Evolutionary conservation across 805 yeast species (phyloP).

Genomic region (Jamesozyma spencerorum): DNA sequence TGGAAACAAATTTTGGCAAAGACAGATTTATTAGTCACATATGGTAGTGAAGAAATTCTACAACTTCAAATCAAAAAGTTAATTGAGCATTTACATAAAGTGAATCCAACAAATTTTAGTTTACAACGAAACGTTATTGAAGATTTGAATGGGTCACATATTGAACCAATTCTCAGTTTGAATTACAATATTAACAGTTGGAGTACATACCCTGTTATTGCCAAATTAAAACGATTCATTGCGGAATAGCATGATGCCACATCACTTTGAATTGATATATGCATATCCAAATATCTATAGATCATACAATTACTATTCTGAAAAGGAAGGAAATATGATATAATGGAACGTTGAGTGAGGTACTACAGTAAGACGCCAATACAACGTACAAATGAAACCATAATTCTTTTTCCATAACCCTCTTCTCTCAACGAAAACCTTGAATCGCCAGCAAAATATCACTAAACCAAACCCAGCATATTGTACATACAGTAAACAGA

Average conservation of each 20-base stretch:
- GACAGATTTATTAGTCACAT: constrained; percentile 11
- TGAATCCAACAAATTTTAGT: constrained; percentile 2
- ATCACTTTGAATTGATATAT: too few relatives aligned
- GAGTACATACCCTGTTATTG: constrained; percentile 3
- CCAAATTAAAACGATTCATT: constrained; percentile 6
- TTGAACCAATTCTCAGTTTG: constrained; percentile 8
- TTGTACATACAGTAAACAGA: too few relatives aligned
- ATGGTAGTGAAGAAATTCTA: constrained; percentile 20
- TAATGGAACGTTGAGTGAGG: too few relatives aligned
- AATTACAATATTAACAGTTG: constrained; percentile 5
- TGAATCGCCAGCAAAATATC: too few relatives aligned
- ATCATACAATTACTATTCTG: too few relatives aligned
- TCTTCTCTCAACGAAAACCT: too few relatives aligned
- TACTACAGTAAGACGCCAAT: too few relatives aligned
- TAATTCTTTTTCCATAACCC: too few relatives aligned
- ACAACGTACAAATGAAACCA: too few relatives aligned
- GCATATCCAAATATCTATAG: not conserved
- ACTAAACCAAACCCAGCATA: too few relatives aligned
- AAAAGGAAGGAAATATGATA: too few relatives aligned
- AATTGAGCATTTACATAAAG: constrained; percentile 4
- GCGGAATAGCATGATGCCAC: too few relatives aligned
- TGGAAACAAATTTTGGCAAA: constrained; percentile 13
- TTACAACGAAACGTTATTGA: constrained; percentile 1
- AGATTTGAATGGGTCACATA: constrained; percentile 14
- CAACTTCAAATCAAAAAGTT: constrained; percentile 12